Evolutionary conservation across 2,329 filamentous ascomycete species (phyloP).

Genomic region (Pleoardoris graminearum): DNA sequence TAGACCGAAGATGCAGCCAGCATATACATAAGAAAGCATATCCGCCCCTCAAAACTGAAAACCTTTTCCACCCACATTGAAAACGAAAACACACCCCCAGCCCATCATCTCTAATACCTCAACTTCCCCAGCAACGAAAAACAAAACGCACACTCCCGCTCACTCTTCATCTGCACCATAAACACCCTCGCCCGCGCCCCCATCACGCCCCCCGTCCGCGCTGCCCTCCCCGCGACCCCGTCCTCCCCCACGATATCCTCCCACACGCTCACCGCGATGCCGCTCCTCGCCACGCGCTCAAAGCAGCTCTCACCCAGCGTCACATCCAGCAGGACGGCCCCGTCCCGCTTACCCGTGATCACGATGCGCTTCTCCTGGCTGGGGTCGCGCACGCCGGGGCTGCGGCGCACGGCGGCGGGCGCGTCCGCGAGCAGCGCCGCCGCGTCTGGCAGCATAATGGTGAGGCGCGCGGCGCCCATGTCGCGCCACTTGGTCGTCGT

Average conservation of each 20-base stretch:
- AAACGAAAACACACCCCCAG: too few relatives aligned
- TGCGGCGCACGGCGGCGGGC: slow-evolving; percentile 26
- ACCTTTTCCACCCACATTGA: too few relatives aligned
- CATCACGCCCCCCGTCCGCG: slow-evolving; percentile 60
- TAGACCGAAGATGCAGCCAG: too few relatives aligned
- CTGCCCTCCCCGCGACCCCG: slow-evolving; percentile 64
- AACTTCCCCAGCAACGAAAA: slow-evolving; percentile 55
- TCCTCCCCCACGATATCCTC: slow-evolving; percentile 57
- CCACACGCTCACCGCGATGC: slow-evolving; percentile 88
- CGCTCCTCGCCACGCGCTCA: slow-evolving; percentile 78
- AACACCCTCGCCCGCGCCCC: slow-evolving; percentile 62
- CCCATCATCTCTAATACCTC: slow-evolving; percentile 51
- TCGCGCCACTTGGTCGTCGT: slow-evolving; percentile 82
- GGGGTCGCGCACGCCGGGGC: slow-evolving; percentile 44
- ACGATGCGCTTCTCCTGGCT: slow-evolving; percentile 81
- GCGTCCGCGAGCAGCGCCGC: slow-evolving; percentile 9
- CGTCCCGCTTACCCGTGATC: slow-evolving; percentile 69
- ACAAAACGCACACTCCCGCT: slow-evolving; percentile 54
- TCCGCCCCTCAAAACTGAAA: too few relatives aligned
- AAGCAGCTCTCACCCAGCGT: slow-evolving; percentile 84
- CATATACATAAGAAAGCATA: too few relatives aligned
- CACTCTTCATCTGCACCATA: slow-evolving; percentile 62
- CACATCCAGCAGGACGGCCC: slow-evolving; percentile 72
- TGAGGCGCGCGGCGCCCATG: slow-evolving; percentile 80
- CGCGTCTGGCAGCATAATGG: slow-evolving; percentile 71